Percentiles rank a stretch among this genome's conserved stretches.
Evolutionary conservation across 2,329 filamentous ascomycete species (phyloP).

Genomic region (Cladosporium cucumerinum): DNA sequence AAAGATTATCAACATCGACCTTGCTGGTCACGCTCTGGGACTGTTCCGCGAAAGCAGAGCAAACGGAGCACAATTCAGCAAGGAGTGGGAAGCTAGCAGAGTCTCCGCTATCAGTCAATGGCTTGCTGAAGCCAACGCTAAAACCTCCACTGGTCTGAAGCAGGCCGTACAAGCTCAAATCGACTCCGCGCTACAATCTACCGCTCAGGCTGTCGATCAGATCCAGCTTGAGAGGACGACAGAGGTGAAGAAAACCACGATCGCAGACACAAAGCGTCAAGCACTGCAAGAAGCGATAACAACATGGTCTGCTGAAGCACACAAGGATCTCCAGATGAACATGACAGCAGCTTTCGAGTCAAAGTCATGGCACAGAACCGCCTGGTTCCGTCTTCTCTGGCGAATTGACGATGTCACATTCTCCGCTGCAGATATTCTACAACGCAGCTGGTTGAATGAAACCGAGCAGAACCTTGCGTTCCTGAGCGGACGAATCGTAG

Average conservation of each 20-base stretch:
- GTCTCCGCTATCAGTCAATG: constrained; percentile 28
- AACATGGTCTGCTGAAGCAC: constrained; percentile 73
- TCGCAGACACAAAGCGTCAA: constrained; percentile 40
- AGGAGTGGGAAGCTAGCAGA: constrained; percentile 35
- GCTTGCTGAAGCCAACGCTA: constrained; percentile 32
- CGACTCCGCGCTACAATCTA: constrained; percentile 55
- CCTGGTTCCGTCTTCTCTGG: constrained; percentile 97
- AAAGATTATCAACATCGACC: constrained; percentile 58
- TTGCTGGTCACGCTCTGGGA: constrained; percentile 61
- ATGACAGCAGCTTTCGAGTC: constrained; percentile 74
- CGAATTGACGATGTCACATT: constrained; percentile 86
- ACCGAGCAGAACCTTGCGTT: constrained; percentile 82
- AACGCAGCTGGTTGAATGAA: constrained; percentile 69
- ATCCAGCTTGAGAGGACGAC: constrained; percentile 2
- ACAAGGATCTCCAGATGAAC: constrained; percentile 76
- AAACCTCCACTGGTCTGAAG: constrained; percentile 53
- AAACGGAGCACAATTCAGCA: constrained; percentile 34
- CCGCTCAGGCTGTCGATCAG: constrained; percentile 1
- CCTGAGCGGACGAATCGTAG: constrained; percentile 71
- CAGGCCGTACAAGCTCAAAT: constrained; percentile 65
- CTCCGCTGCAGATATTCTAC: constrained; percentile 75
- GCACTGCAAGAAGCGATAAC: constrained; percentile 59
- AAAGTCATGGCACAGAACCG: constrained; percentile 72
- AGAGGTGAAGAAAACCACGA: constrained; percentile 25
- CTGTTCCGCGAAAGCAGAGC: constrained; percentile 33